Evolutionary conservation across 2,329 filamentous ascomycete genomes (phyloP), one percentile per base, ranked within the genome.

Genomic region (Ilyonectria robusta): DNA sequence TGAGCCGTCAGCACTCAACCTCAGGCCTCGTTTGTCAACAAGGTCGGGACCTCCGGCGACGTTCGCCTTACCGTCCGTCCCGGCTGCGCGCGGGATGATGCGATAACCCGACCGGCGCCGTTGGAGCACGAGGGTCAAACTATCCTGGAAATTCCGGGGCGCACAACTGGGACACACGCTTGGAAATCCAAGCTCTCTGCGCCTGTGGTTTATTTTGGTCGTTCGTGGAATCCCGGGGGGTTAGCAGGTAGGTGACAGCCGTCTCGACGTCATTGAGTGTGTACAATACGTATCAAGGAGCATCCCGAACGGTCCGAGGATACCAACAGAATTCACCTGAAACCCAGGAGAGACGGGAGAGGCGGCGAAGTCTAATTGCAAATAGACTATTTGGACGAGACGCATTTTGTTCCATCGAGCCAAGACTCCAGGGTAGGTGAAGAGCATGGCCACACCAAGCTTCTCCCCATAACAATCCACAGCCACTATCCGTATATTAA

Each of bases 31-130:
- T 13, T 44, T 56, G 37, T 31, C 51, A 11, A 35, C 2, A 33
- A 33, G n/a, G 31, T 31, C 62, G 62, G 57, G 61, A 61, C 44
- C 44, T 46, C 37, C 62, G 62, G 62, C 44, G 42, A 23, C 50
- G 26, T 19, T 35, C 40, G 42, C 42, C 42, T 23, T 42, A 23
- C 13, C 37, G 40, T 35, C 48, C 50, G 23, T 4, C 33, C 62
- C 55, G 55, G 31, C 21, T 19, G 26, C 31, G 53, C 54, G 29
- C 44, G 62, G 51, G 62, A 61, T 56, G n/a, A 44, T 51, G 44
- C 40, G 11, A 44, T 29, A 33, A 33, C 29, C 35, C 44, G 44
- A 31, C 33, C 57, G 62, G 62, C 31, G 57, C 11, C 58, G 21
- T 54, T 35, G 48, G 58, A 31, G 23, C 58, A 51, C 44, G n/a